These are phyloP conservation scores for Leishmania major DNA, from an alignment of 208 protist genomes.

Conservation along the genomic window DNA sequence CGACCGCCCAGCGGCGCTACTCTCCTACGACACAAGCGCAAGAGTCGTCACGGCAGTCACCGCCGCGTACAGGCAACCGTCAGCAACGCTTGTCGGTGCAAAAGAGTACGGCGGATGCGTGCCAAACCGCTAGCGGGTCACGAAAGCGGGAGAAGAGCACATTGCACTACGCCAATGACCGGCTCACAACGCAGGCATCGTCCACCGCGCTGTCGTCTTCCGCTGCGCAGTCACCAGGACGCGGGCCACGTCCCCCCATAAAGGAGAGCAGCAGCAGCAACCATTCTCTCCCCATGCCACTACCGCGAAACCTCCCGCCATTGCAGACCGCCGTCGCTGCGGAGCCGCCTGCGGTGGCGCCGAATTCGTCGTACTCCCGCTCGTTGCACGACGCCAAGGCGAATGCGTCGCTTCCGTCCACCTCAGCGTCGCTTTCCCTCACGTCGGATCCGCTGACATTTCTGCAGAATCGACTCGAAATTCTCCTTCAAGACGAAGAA, in stretches of 20 bases:
- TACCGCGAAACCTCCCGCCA: conserved; percentile 26
- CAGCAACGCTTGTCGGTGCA: conserved; percentile 16
- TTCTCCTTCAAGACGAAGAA: conserved; percentile 80
- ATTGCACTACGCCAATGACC: background rate
- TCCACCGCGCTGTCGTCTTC: background rate
- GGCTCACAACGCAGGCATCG: background rate
- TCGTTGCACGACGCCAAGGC: background rate
- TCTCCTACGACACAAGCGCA: conserved; percentile 1
- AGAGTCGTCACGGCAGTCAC: conserved; percentile 8
- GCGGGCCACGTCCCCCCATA: background rate
- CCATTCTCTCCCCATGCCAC: conserved; percentile 3
- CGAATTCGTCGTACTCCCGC: background rate
- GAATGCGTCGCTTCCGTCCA: background rate
- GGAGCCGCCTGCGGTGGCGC: background rate
- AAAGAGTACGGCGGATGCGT: background rate
- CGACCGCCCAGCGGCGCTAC: background rate
- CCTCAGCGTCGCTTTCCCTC: conserved; percentile 4
- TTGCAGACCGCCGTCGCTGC: conserved; percentile 12
- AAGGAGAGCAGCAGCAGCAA: background rate
- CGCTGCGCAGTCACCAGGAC: background rate
- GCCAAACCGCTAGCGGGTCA: background rate
- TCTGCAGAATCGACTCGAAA: conserved; percentile 68
- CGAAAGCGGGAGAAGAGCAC: background rate
- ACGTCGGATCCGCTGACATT: conserved; percentile 52
- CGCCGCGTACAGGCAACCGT: background rate